Evolutionary conservation across 176 grass and related monocot genomes (phyloP), one percentile per base, ranked within the genome.

Genomic region (Carex kokanica): DNA sequence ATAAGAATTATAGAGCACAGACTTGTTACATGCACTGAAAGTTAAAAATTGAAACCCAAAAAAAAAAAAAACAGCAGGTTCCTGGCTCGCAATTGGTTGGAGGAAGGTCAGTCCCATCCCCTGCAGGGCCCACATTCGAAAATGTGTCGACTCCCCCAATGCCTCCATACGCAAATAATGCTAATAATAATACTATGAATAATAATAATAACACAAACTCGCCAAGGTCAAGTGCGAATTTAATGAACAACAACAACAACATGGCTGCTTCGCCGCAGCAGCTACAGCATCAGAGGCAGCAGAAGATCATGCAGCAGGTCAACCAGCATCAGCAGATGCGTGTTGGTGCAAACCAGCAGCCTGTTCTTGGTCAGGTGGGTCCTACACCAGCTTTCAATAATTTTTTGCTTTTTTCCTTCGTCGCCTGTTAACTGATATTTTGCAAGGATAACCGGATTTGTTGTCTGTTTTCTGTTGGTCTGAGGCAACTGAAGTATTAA

Each of bases 141-240:
- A 95, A 91, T 77, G 93, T 91, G 60, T 95, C 89, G 5, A 98
- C 96, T 52, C 96, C 96, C 86, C 91, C 96, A n/a, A 90, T 95
- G 89, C 82, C 96, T 17, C 40, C 60, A 51, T 64, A 82, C 45
- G 0, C 80, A 65, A 82, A 82, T 65, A 82, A 53, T 82, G 51
- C 72, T 77, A 77, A 51, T 77, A 82, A 65, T 67, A 63, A 63
- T 65, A 29, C 41, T 25, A 25, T 82, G 32, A 82, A 82, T 66
- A 82, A 67, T 82, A 82, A 16, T 34, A 60, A 56, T 5, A 79
- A 95, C 87, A 87, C 88, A 21, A 98, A 95, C 88, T 95, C 92
- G 20, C 96, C 96, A 86, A 90, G 96, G 83, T 98, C 96, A 43
- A 57, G 93, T 32, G 85, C 91, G 21, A 95, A 93, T 83, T 93